phyloP scores from a whole-genome alignment of 768 basidiomycete species.

The Suillus americanus region DNA sequence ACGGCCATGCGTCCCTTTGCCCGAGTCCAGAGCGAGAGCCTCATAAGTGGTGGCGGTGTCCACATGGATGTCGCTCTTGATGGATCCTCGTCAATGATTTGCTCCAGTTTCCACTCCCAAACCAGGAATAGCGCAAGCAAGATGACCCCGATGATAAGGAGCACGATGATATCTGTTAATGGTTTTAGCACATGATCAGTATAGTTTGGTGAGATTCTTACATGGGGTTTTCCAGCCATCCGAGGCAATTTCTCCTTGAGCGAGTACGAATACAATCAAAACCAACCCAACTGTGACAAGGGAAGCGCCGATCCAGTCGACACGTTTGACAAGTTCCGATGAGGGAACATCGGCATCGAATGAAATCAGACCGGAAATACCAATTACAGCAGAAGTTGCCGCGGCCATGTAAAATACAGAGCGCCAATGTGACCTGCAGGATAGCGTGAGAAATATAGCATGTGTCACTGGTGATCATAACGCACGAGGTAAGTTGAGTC shows the following conservation, averaged over 20 bases:
- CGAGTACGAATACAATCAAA: slow-evolving; percentile 71
- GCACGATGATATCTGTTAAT: slow-evolving; percentile 63
- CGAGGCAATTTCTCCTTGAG: slow-evolving; percentile 60
- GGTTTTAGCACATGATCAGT: slow-evolving; percentile 21
- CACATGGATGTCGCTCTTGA: slow-evolving; percentile 25
- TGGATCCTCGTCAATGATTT: slow-evolving; percentile 12
- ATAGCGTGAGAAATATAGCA: not conserved
- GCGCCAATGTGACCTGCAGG: slow-evolving; percentile 55
- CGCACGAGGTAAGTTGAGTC: slow-evolving; percentile 49
- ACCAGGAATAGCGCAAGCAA: slow-evolving; percentile 54
- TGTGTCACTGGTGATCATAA: not conserved
- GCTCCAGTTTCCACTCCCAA: slow-evolving; percentile 69
- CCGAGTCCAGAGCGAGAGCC: slow-evolving; percentile 60
- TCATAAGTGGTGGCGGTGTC: slow-evolving; percentile 65
- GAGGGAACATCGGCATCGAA: slow-evolving; percentile 58
- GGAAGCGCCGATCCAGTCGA: slow-evolving; percentile 79
- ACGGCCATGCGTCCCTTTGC: slow-evolving; percentile 61
- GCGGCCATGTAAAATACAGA: slow-evolving; percentile 60
- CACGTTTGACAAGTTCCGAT: slow-evolving; percentile 40
- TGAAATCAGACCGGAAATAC: slow-evolving; percentile 52
- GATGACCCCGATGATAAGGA: slow-evolving; percentile 61
- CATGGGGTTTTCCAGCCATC: slow-evolving; percentile 61
- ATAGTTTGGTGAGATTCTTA: slow-evolving; percentile 27
- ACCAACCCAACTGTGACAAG: slow-evolving; percentile 66
- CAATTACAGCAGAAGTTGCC: slow-evolving; percentile 53